phyloP scores from a whole-genome alignment of 139 green algal genomes.

The Coelastrella sp. region DNA sequence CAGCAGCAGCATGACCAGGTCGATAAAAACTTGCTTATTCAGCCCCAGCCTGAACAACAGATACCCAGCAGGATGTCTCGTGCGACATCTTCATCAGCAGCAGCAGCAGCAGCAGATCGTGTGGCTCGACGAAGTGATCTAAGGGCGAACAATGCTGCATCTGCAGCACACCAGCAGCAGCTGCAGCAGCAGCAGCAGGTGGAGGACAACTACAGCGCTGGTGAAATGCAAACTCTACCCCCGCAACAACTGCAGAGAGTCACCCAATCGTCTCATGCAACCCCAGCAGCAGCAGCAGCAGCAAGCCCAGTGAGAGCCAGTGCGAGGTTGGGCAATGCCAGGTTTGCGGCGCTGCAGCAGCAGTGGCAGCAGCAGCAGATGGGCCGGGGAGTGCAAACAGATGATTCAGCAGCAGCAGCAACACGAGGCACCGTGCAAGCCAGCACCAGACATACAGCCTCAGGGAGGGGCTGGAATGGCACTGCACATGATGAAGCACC shows the following conservation, averaged over 20 bases:
- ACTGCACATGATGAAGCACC: too few species aligned
- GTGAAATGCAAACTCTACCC: too few species aligned
- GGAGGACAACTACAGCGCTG: neutral
- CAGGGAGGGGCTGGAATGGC: too few species aligned
- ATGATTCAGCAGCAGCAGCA: neutral
- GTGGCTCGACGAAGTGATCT: too few species aligned
- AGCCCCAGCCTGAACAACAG: too few species aligned
- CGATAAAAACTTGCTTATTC: too few species aligned
- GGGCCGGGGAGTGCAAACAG: neutral
- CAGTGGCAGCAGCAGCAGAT: neutral
- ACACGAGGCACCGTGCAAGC: neutral
- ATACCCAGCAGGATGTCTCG: neutral
- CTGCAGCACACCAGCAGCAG: neutral
- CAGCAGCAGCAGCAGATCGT: neutral
- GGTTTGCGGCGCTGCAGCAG: neutral
- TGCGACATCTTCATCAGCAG: constrained; percentile 18
- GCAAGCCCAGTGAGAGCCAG: neutral
- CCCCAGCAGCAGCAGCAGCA: neutral
- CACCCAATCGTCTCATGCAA: too few species aligned
- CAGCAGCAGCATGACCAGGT: neutral
- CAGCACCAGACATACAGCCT: too few species aligned
- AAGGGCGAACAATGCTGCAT: neutral
- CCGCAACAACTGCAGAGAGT: too few species aligned
- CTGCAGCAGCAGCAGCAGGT: constrained; percentile 8
- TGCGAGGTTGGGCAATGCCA: neutral